Evolutionary conservation across 2,329 filamentous ascomycete genomes (phyloP), one percentile per base, ranked within the genome.

Genomic region (Pezizomycotina sp.): DNA sequence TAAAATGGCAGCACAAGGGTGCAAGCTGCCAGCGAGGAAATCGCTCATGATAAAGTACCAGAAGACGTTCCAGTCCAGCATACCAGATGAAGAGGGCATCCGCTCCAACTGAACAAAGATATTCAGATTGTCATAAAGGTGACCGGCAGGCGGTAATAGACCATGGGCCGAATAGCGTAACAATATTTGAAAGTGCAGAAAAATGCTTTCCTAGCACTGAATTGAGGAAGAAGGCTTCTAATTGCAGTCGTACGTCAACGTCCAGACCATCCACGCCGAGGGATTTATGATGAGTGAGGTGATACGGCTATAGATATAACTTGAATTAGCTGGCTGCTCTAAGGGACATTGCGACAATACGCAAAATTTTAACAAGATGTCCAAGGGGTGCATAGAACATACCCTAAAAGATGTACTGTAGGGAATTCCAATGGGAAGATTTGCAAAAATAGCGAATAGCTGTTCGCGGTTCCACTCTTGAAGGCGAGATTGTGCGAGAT

Each of bases 401-500:
- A 82, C 77, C 53, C 89, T 69, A 64, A 98, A 98, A 0, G 83
- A 86, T 48, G 89, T 89, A 56, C 82, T 92, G 57, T 98, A 98
- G 4, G 89, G 89, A 34, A 95, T 68, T 29, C 81, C 89, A 55
- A 98, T 98, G 30, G 89, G 89, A 29, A 98, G 63, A 59, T 98
- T 98, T 44, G 89, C 89, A 55, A 93, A 72, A 43, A 98, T 79
- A 48, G 89, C 89, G 47, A 95, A 68, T 34, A 92, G 55, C 13
- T 89, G 61, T 98, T 98, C 43, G 73, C 75, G 26, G 74, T 56
- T 1, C 80, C 68, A 16, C 73, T 84, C 48, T 72, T 73, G 66
- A 95, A 95, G 22, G 86, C 89, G 46, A 98, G 66, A 56, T 98
- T 98, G 62, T 98, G 89, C 10, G 82, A 92, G 57, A 98, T 95